A percentile compares a stretch with the other conserved stretches of the same genome.
Conservation (phyloP, 306 rosid species). For the Morella rubra region DNA sequence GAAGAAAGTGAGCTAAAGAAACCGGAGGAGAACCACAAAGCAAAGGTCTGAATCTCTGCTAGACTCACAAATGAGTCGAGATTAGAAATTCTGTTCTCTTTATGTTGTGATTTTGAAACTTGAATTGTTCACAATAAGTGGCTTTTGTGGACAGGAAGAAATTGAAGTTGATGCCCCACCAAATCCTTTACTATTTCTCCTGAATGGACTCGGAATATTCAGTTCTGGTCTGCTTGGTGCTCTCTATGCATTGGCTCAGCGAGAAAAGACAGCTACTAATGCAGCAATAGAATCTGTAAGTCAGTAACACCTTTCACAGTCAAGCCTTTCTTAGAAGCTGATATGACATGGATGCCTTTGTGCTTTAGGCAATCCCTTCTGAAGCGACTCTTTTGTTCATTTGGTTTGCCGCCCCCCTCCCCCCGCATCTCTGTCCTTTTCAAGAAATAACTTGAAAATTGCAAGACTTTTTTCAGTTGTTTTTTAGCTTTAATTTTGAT, state of each 20-base stretch:
- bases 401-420: neutral
- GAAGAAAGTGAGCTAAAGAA: slow-evolving; percentile 51
- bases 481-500: neutral
- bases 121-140: slow-evolving; percentile 27
- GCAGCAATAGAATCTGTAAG: slow-evolving; percentile 76
- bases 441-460: neutral
- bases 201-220: slow-evolving; percentile 65
- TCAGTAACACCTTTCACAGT: slow-evolving; percentile 18
- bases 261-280: slow-evolving; percentile 50
- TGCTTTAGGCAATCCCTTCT: slow-evolving; percentile 21
- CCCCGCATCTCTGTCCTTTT: neutral
- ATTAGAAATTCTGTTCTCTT: slow-evolving; percentile 21
- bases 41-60: slow-evolving; percentile 57
- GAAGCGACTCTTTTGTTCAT: neutral
- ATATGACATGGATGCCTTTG: slow-evolving; percentile 18
- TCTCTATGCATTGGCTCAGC: slow-evolving; percentile 55
- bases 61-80: slow-evolving; percentile 27
- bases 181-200: slow-evolving; percentile 44
- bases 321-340: slow-evolving; percentile 19
- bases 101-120: slow-evolving; percentile 23
- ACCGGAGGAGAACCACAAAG: slow-evolving; percentile 40
- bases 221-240: slow-evolving; percentile 75
- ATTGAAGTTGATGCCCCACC: slow-evolving; percentile 36
- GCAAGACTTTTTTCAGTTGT: neutral
- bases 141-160: slow-evolving; percentile 46